These are phyloP conservation scores for Geotrichum candidum DNA, from an alignment of 1,139 yeast species.

Conservation along the genomic window DNA sequence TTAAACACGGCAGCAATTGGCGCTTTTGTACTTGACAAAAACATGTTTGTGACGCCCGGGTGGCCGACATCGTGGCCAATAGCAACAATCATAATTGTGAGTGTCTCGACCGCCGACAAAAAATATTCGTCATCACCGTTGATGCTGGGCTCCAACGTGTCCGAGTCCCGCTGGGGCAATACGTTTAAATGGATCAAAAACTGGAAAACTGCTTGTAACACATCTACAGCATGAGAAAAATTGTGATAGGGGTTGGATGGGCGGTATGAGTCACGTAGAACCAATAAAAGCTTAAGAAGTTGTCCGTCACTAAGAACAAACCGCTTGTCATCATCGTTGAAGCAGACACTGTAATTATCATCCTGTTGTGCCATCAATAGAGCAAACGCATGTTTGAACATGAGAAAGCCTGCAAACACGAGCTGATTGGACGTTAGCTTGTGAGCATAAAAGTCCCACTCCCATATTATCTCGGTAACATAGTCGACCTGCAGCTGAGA, in stretches of 20 bases:
- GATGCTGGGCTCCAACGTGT: not conserved
- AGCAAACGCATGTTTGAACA: conserved; percentile 46
- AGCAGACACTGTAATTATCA: not conserved
- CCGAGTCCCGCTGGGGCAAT: conserved; percentile 32
- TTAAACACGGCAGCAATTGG: conserved; percentile 61
- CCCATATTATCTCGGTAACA: conserved; percentile 1
- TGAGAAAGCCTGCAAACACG: conserved; percentile 52
- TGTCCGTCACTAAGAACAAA: conserved; percentile 40
- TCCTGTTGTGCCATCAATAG: conserved; percentile 26
- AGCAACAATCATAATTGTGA: conserved; percentile 69
- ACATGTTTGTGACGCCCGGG: conserved; percentile 86
- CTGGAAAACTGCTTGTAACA: conserved; percentile 79
- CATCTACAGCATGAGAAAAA: conserved; percentile 93
- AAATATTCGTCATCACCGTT: not conserved
- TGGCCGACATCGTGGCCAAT: conserved; percentile 95
- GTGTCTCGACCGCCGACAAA: conserved; percentile 42
- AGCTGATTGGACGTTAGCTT: conserved; percentile 63
- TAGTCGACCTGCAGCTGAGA: not conserved
- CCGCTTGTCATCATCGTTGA: conserved; percentile 21
- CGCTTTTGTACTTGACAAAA: conserved; percentile 55
- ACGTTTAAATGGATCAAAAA: conserved; percentile 48
- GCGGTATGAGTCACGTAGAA: conserved; percentile 70
- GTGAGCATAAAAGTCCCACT: conserved; percentile 59
- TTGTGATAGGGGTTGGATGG: conserved; percentile 88
- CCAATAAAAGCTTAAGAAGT: conserved; percentile 53